Evolutionary conservation across 257 asterid genomes (phyloP).

Genomic region (Solanum medicagineum): DNA sequence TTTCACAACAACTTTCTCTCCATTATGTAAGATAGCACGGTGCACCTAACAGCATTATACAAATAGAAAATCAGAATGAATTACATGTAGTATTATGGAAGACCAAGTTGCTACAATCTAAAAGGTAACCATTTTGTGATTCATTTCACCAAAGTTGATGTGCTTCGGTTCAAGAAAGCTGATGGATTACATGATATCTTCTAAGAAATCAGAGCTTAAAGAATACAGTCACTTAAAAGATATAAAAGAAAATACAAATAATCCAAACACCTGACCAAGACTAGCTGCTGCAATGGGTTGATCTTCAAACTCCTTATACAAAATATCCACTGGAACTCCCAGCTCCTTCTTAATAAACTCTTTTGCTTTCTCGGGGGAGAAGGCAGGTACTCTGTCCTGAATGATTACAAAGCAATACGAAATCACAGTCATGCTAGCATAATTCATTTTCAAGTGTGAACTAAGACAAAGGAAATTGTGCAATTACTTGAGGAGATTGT

Average conservation of each 20-base stretch:
- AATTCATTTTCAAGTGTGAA: neutral
- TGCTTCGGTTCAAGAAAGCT: neutral
- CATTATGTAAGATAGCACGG: constrained; percentile 84
- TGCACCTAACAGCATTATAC: constrained; percentile 52
- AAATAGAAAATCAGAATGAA: constrained; percentile 18
- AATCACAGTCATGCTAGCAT: neutral
- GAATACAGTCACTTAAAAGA: neutral
- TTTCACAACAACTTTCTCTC: constrained; percentile 81
- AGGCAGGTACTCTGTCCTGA: constrained; percentile 97
- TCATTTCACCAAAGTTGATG: neutral
- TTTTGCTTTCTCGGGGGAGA: constrained; percentile 68
- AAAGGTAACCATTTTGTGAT: neutral
- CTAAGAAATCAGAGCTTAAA: neutral
- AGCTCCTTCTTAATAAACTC: constrained; percentile 64
- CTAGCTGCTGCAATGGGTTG: constrained; percentile 98
- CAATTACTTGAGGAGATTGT: neutral
- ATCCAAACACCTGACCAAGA: constrained; percentile 96
- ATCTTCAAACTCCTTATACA: constrained; percentile 85
- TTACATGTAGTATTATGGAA: neutral
- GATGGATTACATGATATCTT: neutral
- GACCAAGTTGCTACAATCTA: neutral
- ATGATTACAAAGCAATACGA: neutral
- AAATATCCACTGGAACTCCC: constrained; percentile 58
- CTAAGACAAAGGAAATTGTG: neutral
- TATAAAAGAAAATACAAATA: constrained; percentile 4